Evolutionary conservation across 345 rosid species (phyloP), one percentile per base, ranked within the genome.

Genomic region (Toxicodendron radicans): DNA sequence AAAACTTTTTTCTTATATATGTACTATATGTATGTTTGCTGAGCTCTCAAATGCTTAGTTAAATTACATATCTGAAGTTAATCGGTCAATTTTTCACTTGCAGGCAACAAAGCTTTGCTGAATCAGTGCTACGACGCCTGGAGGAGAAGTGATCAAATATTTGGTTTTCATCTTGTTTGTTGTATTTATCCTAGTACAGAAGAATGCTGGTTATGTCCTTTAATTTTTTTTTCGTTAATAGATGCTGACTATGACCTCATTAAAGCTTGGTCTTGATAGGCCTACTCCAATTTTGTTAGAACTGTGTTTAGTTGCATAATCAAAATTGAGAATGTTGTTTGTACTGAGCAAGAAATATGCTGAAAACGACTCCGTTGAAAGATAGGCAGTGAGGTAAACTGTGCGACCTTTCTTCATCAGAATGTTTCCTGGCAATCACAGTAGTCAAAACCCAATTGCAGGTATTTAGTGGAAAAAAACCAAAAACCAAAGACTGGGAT

Each of bases 61-160:
- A 56, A 13, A 38, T 2, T 61, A 9, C 7, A 13, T 58, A 32
- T 73, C 32, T 65, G 3, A 61, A 68, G 57, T 68, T 66, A 65
- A 46, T 72, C 51, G 60, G 45, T 64, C 48, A 27, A 38, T 5
- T 45, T 66, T 75, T 57, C 23, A 58, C 75, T 76, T 68, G 79
- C 95, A 95, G 99, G 91, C 99, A 95, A 76, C 92, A 88, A 79
- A 88, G 86, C 83, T 95, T 95, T 70, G 97, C 97, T 0, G 99
- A 93, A 82, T 85, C 89, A 1, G 90, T 95, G 72, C 86, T 93
- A 74, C 92, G 66, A 65, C 83, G 91, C 66, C 77, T 91, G 78
- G 95, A 93, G 77, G 97, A 91, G 79, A 83, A 87, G 79, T 92
- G 90, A 91, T 12, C 1, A 56, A 27, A 58, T 9, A 30, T 56